These are phyloP conservation scores for Teunomyces panamensis DNA, from an alignment of 805 yeast species.

Conservation along the genomic window DNA sequence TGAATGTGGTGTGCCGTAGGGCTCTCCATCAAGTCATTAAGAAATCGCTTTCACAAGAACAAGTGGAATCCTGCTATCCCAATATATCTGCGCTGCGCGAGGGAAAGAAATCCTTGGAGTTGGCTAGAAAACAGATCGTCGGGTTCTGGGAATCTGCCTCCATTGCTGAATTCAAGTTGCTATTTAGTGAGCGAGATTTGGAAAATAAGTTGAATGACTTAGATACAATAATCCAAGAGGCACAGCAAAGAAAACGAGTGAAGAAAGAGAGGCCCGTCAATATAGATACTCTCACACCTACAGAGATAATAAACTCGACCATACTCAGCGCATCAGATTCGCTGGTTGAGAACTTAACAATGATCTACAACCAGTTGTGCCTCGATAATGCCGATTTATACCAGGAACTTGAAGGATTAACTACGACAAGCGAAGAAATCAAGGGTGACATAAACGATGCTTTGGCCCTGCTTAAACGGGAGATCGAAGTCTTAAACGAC, in stretches of 20 bases:
- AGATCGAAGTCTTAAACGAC: conserved; percentile 13
- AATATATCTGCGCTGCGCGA: conserved; percentile 43
- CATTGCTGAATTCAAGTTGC: conserved; percentile 51
- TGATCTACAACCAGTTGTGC: conserved; percentile 37
- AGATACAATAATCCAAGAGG: conserved; percentile 46
- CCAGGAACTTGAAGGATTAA: conserved; percentile 19
- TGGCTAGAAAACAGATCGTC: conserved; percentile 51
- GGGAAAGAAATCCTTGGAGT: conserved; percentile 43
- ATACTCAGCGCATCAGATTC: conserved; percentile 18
- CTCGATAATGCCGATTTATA: conserved; percentile 31
- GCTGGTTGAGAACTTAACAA: conserved; percentile 24
- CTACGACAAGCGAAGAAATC: conserved; percentile 18
- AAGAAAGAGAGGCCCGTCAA: conserved; percentile 9
- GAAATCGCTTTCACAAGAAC: conserved; percentile 49
- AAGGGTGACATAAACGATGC: conserved; percentile 18
- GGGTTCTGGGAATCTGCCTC: conserved; percentile 51
- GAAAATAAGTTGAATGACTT: conserved; percentile 43
- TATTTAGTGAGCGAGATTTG: conserved; percentile 48
- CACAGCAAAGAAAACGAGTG: conserved; percentile 26
- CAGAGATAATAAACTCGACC: conserved; percentile 32
- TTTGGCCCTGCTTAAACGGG: conserved; percentile 20
- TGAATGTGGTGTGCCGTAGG: conserved; percentile 48
- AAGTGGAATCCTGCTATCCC: conserved; percentile 55
- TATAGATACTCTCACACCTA: conserved; percentile 28
- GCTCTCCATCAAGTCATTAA: conserved; percentile 54